Conservation (phyloP, 2,329 filamentous ascomycete genomes). For the Coniochaeta pulveracea region DNA sequence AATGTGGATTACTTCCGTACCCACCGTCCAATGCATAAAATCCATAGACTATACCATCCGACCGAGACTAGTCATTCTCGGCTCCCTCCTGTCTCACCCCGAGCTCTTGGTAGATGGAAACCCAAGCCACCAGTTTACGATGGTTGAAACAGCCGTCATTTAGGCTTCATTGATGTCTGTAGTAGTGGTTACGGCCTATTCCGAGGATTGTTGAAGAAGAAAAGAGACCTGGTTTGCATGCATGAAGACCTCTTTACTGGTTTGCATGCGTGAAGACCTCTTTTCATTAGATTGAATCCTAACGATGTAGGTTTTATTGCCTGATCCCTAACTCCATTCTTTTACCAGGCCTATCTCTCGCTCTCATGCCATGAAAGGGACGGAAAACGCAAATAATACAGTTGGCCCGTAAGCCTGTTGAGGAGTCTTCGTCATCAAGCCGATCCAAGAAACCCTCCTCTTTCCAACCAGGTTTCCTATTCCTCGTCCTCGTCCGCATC, state of each 20-base stretch:
- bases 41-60: constrained; percentile 21
- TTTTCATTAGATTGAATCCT: no score
- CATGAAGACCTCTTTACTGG: no score
- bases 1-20: constrained; percentile 20
- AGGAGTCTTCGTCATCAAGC: constrained; percentile 1
- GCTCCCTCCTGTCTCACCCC: constrained; percentile 24
- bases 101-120: constrained; percentile 20
- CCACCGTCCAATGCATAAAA: constrained; percentile 4
- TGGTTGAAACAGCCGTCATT: no score
- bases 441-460: no score
- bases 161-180: no score
- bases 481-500: constrained; percentile 20
- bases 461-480: no score
- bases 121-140: constrained; percentile 13
- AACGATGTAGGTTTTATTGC: no score
- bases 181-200: no score
- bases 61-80: constrained; percentile 26
- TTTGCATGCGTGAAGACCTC: no score
- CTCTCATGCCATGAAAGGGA: neutral
- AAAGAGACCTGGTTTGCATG: no score
- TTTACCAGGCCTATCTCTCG: neutral
- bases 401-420: neutral
- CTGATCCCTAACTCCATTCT: neutral
- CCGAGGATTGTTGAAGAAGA: no score
- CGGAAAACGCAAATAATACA: neutral